phyloP scores from a whole-genome alignment of 75 land plant genomes.

The Ceratopteris richardii region DNA sequence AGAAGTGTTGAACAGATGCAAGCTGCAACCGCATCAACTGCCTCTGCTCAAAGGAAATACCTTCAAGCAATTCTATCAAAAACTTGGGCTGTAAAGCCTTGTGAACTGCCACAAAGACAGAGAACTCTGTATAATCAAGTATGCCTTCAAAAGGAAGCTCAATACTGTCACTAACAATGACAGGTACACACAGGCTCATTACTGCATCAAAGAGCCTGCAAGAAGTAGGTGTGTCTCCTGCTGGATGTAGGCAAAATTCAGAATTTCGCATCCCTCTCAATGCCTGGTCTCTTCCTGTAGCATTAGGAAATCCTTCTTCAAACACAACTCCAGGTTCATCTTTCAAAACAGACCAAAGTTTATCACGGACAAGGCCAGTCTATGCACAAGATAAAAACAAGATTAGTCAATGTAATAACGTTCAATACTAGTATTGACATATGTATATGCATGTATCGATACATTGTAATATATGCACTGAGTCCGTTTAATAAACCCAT shows the following conservation, averaged over 20 bases:
- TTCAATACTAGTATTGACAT: too few species aligned
- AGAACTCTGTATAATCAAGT: conserved; percentile 59
- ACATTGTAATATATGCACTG: too few species aligned
- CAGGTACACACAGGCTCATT: conserved; percentile 78
- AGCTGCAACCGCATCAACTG: conserved; percentile 39
- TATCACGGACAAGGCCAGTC: conserved; percentile 73
- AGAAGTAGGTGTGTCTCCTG: conserved; percentile 90
- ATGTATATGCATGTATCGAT: too few species aligned
- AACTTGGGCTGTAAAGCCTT: conserved; percentile 66
- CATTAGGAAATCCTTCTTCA: conserved; percentile 91
- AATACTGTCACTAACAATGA: conserved; percentile 72
- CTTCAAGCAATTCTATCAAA: conserved; percentile 46
- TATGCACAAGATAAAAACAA: conserved; percentile 10
- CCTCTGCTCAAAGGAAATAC: conserved; percentile 30
- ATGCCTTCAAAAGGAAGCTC: conserved; percentile 93
- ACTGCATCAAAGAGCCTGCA: conserved; percentile 89
- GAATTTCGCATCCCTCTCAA: conserved; percentile 68
- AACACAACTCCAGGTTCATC: conserved; percentile 53
- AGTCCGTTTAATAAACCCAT: too few species aligned
- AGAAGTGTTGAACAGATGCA: conserved; percentile 48
- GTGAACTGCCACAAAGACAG: conserved; percentile 61
- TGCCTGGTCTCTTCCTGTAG: conserved; percentile 73
- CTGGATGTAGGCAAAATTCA: conserved; percentile 85
- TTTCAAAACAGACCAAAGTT: conserved; percentile 66
- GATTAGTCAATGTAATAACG: too few species aligned